Percentiles rank a stretch among this genome's conserved stretches.
phyloP scores from a whole-genome alignment of 331 rosid genomes.

The Acacia pycnantha region DNA sequence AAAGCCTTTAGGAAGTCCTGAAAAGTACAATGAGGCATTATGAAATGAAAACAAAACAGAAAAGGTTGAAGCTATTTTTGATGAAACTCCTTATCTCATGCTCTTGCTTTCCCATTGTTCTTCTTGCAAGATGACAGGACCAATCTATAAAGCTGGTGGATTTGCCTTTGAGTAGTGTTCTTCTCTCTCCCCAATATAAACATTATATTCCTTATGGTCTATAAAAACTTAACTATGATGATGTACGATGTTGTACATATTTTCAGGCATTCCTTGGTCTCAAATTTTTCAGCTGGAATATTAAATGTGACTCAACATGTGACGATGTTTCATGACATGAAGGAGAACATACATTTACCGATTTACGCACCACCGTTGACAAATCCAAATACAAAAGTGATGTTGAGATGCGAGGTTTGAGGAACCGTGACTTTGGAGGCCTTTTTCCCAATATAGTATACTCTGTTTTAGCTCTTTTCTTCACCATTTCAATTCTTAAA shows the following conservation, averaged over 20 bases:
- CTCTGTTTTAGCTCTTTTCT: neutral
- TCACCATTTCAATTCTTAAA: neutral
- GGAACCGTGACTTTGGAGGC: neutral
- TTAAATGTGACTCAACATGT: neutral
- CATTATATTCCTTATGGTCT: neutral
- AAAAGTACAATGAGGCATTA: constrained; percentile 16
- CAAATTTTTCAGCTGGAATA: neutral
- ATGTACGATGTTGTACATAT: neutral
- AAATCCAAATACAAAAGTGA: neutral
- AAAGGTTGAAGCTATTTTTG: neutral
- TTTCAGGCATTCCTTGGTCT: neutral
- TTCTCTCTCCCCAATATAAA: neutral
- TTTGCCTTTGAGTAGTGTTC: neutral
- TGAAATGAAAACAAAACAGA: neutral
- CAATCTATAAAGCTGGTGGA: neutral
- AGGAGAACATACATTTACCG: neutral
- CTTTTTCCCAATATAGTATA: neutral
- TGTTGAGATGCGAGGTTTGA: neutral
- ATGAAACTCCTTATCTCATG: neutral
- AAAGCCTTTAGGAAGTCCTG: neutral
- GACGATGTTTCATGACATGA: neutral
- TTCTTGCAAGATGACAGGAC: neutral
- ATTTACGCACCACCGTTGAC: no score
- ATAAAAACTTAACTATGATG: neutral
- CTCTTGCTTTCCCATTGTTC: neutral